Evolutionary conservation across 345 rosid genomes (phyloP), one percentile per base, ranked within the genome.

Genomic region (Cochlearia excelsa): DNA sequence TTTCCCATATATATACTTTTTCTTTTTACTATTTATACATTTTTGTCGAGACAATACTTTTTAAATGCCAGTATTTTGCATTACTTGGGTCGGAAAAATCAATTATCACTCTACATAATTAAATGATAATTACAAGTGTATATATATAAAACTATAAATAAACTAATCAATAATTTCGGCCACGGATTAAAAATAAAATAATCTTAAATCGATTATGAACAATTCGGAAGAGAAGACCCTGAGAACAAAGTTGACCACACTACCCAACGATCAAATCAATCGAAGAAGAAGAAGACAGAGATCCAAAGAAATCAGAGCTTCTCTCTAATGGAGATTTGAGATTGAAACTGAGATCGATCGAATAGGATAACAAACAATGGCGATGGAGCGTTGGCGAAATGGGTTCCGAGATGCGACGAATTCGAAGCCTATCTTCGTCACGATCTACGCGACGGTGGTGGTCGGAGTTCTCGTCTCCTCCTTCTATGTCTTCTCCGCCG

Each of bases 401-500:
- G 78, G 81, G 66, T 78, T 80, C 68, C 90, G 82, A 33, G 99
- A 85, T 16, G 68, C 80, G 46, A 74, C 82, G 49, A 82, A 73
- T 58, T 73, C 90, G 45, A 85, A 76, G 74, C 97, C 99, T 33
- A 71, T 93, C 53, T 93, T 93, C 78, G 33, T 84, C 51, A 81
- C 97, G 55, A 77, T 93, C 76, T 93, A 93, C 66, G 80, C 83
- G 16, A 77, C 97, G 6, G 96, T 89, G 55, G 59, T 89, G 57
- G 63, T 82, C 8, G 99, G 99, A 31, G 79, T 82, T 31, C 61
- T 85, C 61, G 75, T 93, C 61, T 89, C 97, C 30, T 75, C 95
- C 33, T 77, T 87, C 45, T 93, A 81, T 69, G 90, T 93, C 62
- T 85, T 85, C 80, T 85, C 99, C n/a, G 88, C 96, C 7, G 56